A percentile compares a stretch with the other conserved stretches of the same genome.
These are phyloP conservation scores for Erigeron canadensis DNA, from an alignment of 129 eudicot genomes.

Conservation along the genomic window DNA sequence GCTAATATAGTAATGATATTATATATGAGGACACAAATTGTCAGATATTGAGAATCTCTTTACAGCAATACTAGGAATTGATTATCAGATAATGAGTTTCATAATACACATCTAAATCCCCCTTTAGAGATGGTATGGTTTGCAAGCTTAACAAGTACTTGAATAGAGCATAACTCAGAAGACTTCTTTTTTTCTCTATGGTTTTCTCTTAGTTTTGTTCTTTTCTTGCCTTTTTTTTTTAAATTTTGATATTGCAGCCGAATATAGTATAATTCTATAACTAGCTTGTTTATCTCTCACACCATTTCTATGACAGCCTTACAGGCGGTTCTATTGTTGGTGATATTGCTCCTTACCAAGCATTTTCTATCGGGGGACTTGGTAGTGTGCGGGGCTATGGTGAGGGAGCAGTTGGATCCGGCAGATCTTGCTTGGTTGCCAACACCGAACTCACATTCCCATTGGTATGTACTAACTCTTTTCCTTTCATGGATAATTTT, in stretches of 20 bases:
- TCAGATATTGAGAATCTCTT: background rate
- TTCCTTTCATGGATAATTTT: conserved; percentile 1
- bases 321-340: conserved; percentile 96
- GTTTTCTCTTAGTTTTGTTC: too few relatives aligned
- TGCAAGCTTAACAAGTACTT: background rate
- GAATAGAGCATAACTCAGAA: background rate
- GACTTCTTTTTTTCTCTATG: background rate
- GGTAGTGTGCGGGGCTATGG: conserved; percentile 97
- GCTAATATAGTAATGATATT: too few relatives aligned
- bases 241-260: too few relatives aligned
- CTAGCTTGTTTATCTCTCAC: background rate
- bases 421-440: conserved; percentile 91
- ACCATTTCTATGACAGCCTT: conserved; percentile 48
- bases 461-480: conserved; percentile 52
- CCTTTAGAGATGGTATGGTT: background rate
- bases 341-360: conserved; percentile 98
- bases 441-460: conserved; percentile 87
- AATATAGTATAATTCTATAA: background rate
- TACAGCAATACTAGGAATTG: background rate
- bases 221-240: too few relatives aligned
- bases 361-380: conserved; percentile 91
- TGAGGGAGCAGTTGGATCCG: conserved; percentile 95
- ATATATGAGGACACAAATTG: too few relatives aligned
- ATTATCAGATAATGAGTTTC: background rate
- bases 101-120: background rate